Conservation (phyloP, 208 protist genomes). For the Acanthamoeba royreba region DNA sequence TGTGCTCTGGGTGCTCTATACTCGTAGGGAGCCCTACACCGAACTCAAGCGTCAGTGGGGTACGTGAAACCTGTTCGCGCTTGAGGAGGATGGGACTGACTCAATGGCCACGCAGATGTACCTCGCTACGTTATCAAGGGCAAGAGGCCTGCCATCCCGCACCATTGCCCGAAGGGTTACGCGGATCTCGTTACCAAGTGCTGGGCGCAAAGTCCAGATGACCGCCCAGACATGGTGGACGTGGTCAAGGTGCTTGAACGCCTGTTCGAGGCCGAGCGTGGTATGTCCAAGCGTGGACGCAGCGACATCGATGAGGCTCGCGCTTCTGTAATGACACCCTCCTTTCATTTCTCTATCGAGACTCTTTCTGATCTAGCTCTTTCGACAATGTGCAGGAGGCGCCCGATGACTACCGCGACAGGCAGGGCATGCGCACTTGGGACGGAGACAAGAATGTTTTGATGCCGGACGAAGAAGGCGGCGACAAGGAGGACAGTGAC, state of each 20-base stretch:
- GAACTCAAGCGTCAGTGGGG: constrained; percentile 43
- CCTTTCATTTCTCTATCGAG: too few species aligned
- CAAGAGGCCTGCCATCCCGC: not conserved
- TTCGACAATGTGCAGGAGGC: too few species aligned
- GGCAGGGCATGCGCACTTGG: too few species aligned
- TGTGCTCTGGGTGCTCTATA: constrained; percentile 28
- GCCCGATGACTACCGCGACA: too few species aligned
- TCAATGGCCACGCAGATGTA: not conserved
- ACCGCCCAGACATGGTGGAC: not conserved
- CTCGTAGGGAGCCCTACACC: constrained; percentile 24
- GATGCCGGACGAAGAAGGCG: too few species aligned
- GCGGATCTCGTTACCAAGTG: not conserved
- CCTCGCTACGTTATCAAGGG: constrained; percentile 36
- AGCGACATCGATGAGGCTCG: not conserved
- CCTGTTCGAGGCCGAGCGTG: not conserved
- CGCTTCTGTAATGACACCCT: too few species aligned
- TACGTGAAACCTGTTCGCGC: not conserved
- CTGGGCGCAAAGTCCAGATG: not conserved
- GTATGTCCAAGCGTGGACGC: not conserved
- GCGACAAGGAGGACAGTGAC: too few species aligned
- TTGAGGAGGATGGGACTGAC: not conserved
- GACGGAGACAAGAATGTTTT: too few species aligned
- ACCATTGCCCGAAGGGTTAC: constrained; percentile 29
- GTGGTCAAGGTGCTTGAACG: not conserved
- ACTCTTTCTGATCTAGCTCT: too few species aligned